Conservation (phyloP, 1,139 yeast species). For the Suhomyces panamericanus region DNA sequence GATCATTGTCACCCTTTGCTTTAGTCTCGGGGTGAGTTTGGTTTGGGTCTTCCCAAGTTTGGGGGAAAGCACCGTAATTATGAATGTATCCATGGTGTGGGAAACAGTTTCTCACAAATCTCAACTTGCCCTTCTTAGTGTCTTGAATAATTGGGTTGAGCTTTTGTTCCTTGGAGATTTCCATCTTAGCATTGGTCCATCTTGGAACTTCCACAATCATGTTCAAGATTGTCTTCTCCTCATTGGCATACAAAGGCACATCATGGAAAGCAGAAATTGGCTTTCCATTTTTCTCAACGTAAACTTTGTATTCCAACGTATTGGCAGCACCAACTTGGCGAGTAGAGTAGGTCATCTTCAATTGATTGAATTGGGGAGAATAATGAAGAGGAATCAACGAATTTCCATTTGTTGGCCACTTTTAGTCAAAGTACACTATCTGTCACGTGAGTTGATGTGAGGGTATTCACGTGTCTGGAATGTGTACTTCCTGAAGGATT, state of each 20-base stretch:
- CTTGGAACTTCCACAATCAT: constrained; percentile 96
- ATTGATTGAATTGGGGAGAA: not conserved
- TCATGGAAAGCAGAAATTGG: constrained; percentile 85
- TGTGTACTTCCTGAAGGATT: too few relatives aligned
- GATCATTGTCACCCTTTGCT: constrained; percentile 90
- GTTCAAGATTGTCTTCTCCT: constrained; percentile 63
- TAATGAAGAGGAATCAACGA: not conserved
- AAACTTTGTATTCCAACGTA: constrained; percentile 89
- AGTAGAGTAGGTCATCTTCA: constrained; percentile 62
- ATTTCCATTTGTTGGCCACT: constrained; percentile 2
- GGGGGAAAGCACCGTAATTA: constrained; percentile 98
- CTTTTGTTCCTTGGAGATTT: constrained; percentile 70
- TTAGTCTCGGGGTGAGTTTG: constrained; percentile 32
- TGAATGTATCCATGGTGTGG: constrained; percentile 97
- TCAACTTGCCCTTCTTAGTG: constrained; percentile 82
- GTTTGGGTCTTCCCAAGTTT: constrained; percentile 88
- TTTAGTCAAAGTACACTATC: not conserved
- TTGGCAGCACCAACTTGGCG: constrained; percentile 91
- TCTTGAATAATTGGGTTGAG: constrained; percentile 94
- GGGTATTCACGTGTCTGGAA: not conserved
- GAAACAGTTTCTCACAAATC: constrained; percentile 88
- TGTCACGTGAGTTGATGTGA: constrained; percentile 10
- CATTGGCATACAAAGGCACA: constrained; percentile 72
- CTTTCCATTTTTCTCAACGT: constrained; percentile 55
- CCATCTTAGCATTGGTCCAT: constrained; percentile 93